Percentiles rank a stretch among this genome's conserved stretches.
Evolutionary conservation across 495 filamentous ascomycete genomes (phyloP).

Genomic region (Hypoxylon fragiforme): DNA sequence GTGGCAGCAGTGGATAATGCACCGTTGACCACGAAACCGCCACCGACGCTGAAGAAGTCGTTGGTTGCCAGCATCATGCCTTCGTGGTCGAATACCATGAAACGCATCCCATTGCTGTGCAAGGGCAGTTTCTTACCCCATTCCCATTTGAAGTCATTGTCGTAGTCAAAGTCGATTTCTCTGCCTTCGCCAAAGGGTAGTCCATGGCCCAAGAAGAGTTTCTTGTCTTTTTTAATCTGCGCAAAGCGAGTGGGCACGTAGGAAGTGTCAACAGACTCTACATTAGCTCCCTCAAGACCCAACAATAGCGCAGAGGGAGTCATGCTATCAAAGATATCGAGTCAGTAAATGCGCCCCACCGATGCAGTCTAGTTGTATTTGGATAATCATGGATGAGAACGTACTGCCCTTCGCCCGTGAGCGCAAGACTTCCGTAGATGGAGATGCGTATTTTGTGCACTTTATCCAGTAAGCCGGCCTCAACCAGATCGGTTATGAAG

Average conservation of each 20-base stretch:
- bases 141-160: constrained; percentile 42
- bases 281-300: constrained; percentile 40
- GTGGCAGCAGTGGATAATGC: constrained; percentile 37
- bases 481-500: constrained; percentile 39
- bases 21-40: constrained; percentile 44
- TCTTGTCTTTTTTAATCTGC: constrained; percentile 41
- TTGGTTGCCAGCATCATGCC: constrained; percentile 43
- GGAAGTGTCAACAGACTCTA: constrained; percentile 41
- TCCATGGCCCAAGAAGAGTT: constrained; percentile 37
- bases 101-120: constrained; percentile 46
- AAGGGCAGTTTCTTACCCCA: constrained; percentile 41
- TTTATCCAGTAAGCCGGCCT: constrained; percentile 37
- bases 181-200: constrained; percentile 35
- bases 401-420: constrained; percentile 43
- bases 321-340: constrained; percentile 23
- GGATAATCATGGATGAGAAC: constrained; percentile 1
- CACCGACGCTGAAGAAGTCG: constrained; percentile 43
- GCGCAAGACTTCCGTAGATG: constrained; percentile 43
- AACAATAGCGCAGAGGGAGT: constrained; percentile 42
- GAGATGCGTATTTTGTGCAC: constrained; percentile 42
- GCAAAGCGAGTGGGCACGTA: constrained; percentile 40
- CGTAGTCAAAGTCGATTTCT: constrained; percentile 42
- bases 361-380: neutral
- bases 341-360: neutral
- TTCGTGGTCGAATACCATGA: constrained; percentile 42